phyloP scores from a whole-genome alignment of 169 alveolate species.

The Plasmodium gaboni region DNA sequence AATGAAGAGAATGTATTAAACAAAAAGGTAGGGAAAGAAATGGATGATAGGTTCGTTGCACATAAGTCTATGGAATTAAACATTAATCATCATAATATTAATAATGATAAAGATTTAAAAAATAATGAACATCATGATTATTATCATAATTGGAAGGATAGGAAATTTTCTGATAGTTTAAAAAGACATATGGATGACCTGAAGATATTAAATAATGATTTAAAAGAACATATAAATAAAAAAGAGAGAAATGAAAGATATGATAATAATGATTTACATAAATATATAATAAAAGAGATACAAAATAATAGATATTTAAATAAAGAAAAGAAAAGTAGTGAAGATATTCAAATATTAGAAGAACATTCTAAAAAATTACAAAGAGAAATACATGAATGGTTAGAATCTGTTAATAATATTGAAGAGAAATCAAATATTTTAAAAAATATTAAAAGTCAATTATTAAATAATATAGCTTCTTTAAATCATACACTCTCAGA shows the following conservation, averaged over 20 bases:
- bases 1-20: slow-evolving; percentile 8
- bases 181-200: slow-evolving; percentile 8
- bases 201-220: slow-evolving; percentile 9
- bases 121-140: background rate
- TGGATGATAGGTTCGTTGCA: background rate
- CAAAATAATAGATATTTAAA: slow-evolving; percentile 14
- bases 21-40: background rate
- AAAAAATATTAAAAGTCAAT: slow-evolving; percentile 45
- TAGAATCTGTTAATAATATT: slow-evolving; percentile 37
- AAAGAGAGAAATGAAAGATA: background rate
- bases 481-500: slow-evolving; percentile 52
- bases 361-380: slow-evolving; percentile 37
- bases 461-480: slow-evolving; percentile 57
- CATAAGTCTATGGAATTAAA: background rate
- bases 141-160: too few relatives aligned
- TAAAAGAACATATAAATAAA: slow-evolving; percentile 11
- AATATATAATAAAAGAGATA: slow-evolving; percentile 27
- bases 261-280: background rate
- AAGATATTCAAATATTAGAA: slow-evolving; percentile 35
- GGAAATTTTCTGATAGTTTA: background rate
- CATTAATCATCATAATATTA: slow-evolving; percentile 16
- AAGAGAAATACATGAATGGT: slow-evolving; percentile 48
- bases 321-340: slow-evolving; percentile 42
- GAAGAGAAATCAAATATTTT: slow-evolving; percentile 41
- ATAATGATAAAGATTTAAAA: background rate